Conservation (phyloP, 371 early-diverging fungal genomes). For the Lichtheimia ornata region DNA sequence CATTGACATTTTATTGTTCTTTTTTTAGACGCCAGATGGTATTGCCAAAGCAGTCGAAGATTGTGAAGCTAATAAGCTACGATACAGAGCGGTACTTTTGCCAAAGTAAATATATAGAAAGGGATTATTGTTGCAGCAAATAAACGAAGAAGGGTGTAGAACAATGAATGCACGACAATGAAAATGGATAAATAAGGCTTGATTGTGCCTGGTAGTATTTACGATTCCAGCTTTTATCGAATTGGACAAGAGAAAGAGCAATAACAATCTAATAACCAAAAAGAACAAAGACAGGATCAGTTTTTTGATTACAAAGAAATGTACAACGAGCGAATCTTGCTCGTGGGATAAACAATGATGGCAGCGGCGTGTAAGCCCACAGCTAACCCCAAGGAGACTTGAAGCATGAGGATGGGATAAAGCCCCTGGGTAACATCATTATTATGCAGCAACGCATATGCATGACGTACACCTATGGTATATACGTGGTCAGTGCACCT, state of each 20-base stretch:
- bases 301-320: constrained; percentile 33
- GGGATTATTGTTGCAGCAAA: not conserved
- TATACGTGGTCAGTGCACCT: not conserved
- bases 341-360: constrained; percentile 49
- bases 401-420: constrained; percentile 45
- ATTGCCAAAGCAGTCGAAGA: constrained; percentile 25
- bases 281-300: constrained; percentile 3
- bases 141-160: not conserved
- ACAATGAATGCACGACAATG: no score
- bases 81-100: constrained; percentile 39
- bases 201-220: no score
- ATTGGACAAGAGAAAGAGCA: not conserved
- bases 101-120: not conserved
- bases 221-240: no score
- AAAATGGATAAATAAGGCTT: no score
- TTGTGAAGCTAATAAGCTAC: constrained; percentile 22
- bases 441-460: constrained; percentile 43
- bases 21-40: constrained; percentile 28
- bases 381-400: constrained; percentile 40
- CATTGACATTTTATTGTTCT: not conserved
- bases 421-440: constrained; percentile 24
- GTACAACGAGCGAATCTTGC: constrained; percentile 42
- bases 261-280: not conserved
- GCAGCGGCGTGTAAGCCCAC: constrained; percentile 46
- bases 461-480: constrained; percentile 40